Base-by-base conservation (phyloP, 73 alveolate genomes). In the Blepharisma stoltei region DNA sequence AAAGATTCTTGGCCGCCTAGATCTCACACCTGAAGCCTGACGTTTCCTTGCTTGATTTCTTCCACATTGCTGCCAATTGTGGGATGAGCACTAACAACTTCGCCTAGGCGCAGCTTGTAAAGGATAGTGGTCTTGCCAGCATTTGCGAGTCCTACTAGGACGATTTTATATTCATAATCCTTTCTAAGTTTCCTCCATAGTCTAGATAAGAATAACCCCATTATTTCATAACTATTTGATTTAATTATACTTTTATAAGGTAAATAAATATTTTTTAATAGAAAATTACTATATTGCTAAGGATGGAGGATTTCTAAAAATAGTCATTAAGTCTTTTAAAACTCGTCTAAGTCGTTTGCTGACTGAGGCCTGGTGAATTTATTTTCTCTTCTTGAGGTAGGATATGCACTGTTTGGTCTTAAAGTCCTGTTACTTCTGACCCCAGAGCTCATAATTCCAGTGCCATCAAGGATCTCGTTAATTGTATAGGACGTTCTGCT, bases 61-160 rank as follows among this genome's bases (percentile, higher is more conserved):
- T 92, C 98, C 37, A 92, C 97, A 70, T 94, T 94, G 67, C 95
- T 81, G 43, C 98, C 98, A 32, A 94, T 89, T 50, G 98, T 94
- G 3, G 98, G 98, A 70, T 93, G 93, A 27, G 98, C 92, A 70
- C 85, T 86, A n/a, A 94, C 89, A 3, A 94, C 95, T 82, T 94
- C 95, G 32, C 87, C 86, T 9, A 78, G 66, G 18, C 78, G 86
- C 53, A 94, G 86, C 71, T 89, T 82, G 86, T 94, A 94, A 48
- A 94, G 90, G 77, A 94, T 94, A 27, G 97, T 91, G 11, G 98
- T 94, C 85, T 94, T 94, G 70, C 98, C 98, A 11, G 97, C 97
- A 76, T 94, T 94, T 81, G 86, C 94, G 73, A 94, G 81, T 6
- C 98, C 98, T 23, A 94, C 91, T 6, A 94, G 83, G 68, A 91